Evolutionary conservation across 2,329 filamentous ascomycete species (phyloP).

Genomic region (Daldinia sp.): DNA sequence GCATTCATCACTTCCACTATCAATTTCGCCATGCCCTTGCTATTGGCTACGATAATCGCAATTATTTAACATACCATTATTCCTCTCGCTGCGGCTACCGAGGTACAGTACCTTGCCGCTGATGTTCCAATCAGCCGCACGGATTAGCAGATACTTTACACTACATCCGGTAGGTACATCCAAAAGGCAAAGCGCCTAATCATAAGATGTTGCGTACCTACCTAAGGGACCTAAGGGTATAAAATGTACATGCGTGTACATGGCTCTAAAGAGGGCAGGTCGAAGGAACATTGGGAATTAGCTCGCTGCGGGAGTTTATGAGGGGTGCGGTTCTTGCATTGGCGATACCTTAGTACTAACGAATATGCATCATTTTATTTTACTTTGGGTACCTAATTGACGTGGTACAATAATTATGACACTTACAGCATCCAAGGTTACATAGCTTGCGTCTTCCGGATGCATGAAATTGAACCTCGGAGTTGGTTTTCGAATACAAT

Average conservation of each 20-base stretch:
- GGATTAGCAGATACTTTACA: conserved; percentile 20
- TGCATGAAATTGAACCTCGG: conserved; percentile 2
- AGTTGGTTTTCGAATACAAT: conserved; percentile 18
- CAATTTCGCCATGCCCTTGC: conserved; percentile 36
- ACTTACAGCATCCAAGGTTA: conserved; percentile 2
- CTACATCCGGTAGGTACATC: background rate
- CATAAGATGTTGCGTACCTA: background rate
- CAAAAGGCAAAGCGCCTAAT: background rate
- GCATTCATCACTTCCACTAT: conserved; percentile 30
- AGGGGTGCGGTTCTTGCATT: conserved; percentile 22
- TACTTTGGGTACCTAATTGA: background rate
- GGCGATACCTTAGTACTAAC: conserved; percentile 2
- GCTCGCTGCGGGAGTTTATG: conserved; percentile 10
- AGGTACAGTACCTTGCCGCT: conserved; percentile 12
- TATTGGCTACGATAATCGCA: conserved; percentile 35
- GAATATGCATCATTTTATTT: background rate
- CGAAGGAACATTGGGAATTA: conserved; percentile 1
- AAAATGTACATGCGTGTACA: background rate
- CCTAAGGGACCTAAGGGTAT: background rate
- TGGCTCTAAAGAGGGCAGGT: conserved; percentile 34
- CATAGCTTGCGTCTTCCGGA: conserved; percentile 1
- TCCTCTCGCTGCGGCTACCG: conserved; percentile 11
- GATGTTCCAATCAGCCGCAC: conserved; percentile 38
- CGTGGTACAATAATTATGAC: conserved; percentile 5
- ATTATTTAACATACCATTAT: conserved; percentile 27